Evolutionary conservation across 768 basidiomycete species (phyloP), one percentile per base, ranked within the genome.

Genomic region (Dacryopinax spathularia): DNA sequence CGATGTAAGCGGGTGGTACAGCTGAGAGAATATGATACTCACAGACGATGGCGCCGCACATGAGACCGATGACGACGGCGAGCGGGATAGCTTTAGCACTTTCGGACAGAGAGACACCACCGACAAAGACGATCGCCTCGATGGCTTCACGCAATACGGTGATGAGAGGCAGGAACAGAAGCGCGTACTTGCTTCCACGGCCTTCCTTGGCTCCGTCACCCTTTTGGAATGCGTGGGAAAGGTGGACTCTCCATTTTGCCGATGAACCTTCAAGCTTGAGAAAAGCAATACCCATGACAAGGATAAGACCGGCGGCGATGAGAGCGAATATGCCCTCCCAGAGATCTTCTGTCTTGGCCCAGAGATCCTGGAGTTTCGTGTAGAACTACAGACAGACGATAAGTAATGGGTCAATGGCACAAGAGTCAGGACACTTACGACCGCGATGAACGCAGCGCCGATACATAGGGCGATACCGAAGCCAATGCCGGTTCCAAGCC

Each of bases 121-220:
- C 90, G 34, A 96, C 91, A 70, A 97, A 96, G 65, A 97, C 79
- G 64, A 96, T 87, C 0, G 89, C 92, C 73, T 97, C 94, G 65
- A 97, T 67, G 67, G 93, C 94, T 78, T 98, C 95, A 66, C 94
- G 85, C 34, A 98, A 77, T 48, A 99, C 91, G 10, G 94, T 95
- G 70, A 98, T 82, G 64, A 95, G 75, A 0, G 95, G 95, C 4
- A 99, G 80, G 33, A 94, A 69, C 78, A 99, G 91, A 48, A 99
- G 80, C 0, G 86, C 82, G 87, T 90, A 98, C 77, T 85, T 89
- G 41, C 64, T 62, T 2, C 33, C 35, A 13, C 59, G 60, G 34
- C 33, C 62, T 41, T 1, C 65, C 65, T 44, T 66, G 34, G 36
- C 65, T 39, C 60, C 62, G 64, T 63, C 60, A 31, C 65, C 69